Evolutionary conservation across 345 rosid species (phyloP).

Genomic region (Turnera subulata): DNA sequence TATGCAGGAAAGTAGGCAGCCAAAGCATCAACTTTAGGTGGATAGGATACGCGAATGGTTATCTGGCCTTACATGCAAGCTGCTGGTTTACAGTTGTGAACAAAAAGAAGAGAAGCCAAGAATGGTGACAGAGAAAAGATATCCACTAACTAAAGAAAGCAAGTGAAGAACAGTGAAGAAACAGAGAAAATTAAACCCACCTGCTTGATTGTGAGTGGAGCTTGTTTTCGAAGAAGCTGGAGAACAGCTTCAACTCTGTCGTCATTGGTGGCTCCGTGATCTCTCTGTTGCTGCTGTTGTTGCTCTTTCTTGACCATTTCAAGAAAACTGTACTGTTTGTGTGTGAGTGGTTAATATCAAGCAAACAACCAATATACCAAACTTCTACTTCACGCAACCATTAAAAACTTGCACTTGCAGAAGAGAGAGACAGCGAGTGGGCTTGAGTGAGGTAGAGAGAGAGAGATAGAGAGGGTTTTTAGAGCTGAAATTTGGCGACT

Average conservation of each 20-base stretch:
- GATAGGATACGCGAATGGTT: no score
- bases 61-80: no score
- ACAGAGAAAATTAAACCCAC: conserved; percentile 22
- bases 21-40: no score
- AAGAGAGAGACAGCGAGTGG: no score
- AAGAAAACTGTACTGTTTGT: conserved; percentile 3
- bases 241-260: conserved; percentile 65
- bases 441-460: no score
- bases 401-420: conserved; percentile 26
- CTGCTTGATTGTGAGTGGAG: conserved; percentile 78
- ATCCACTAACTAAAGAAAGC: not conserved
- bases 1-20: conserved; percentile 1
- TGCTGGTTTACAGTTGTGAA: no score
- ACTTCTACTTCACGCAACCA: conserved; percentile 61
- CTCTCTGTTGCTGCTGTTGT: conserved; percentile 14
- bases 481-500: conserved; percentile 17
- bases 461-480: conserved; percentile 5
- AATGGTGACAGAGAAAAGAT: not conserved
- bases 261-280: conserved; percentile 15
- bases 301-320: conserved; percentile 69
- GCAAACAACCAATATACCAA: conserved; percentile 38
- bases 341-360: no score
- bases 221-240: conserved; percentile 56
- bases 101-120: not conserved
- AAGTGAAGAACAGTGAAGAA: not conserved